Percentiles rank a stretch among this genome's conserved stretches.
Conservation (phyloP, 192 early-diverging fungal genomes). For the Coemansia sp. region DNA sequence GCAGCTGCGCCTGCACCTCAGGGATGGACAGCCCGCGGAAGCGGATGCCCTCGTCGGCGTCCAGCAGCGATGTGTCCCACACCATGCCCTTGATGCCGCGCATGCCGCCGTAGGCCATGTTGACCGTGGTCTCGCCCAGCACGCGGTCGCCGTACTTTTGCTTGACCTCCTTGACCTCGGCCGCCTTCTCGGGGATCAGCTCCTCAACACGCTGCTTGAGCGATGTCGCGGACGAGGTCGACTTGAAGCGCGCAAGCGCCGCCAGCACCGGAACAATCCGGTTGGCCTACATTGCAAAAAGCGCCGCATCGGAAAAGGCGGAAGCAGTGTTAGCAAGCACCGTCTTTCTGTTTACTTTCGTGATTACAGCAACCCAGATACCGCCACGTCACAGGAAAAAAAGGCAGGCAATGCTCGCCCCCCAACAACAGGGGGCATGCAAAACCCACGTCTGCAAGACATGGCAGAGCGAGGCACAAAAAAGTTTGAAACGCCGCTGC, state of each 20-base stretch:
- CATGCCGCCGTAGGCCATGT: slow-evolving; percentile 98
- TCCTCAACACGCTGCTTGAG: slow-evolving; percentile 93
- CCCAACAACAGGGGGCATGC: neutral
- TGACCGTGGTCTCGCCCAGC: slow-evolving; percentile 93
- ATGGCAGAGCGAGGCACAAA: neutral
- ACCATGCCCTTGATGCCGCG: slow-evolving; percentile 99
- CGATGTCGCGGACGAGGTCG: slow-evolving; percentile 50
- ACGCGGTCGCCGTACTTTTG: slow-evolving; percentile 86
- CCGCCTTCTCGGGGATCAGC: slow-evolving; percentile 93
- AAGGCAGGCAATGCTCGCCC: neutral
- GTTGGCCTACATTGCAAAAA: slow-evolving; percentile 31
- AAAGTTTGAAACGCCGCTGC: neutral
- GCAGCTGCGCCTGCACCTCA: slow-evolving; percentile 92
- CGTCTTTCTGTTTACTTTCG: slow-evolving; percentile 1
- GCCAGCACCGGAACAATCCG: slow-evolving; percentile 34
- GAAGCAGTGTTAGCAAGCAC: slow-evolving; percentile 1
- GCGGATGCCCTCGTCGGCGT: slow-evolving; percentile 97
- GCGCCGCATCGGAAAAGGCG: slow-evolving; percentile 1
- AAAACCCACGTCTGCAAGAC: neutral
- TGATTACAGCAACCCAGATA: slow-evolving; percentile 14
- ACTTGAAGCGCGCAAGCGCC: slow-evolving; percentile 55
- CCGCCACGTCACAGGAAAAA: slow-evolving; percentile 33
- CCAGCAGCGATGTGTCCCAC: slow-evolving; percentile 97
- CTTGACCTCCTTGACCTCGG: slow-evolving; percentile 93
- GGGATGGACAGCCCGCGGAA: slow-evolving; percentile 97